A percentile compares a stretch with the other conserved stretches of the same genome.
phyloP scores from a whole-genome alignment of 1,139 yeast genomes.

The Blastobotrys aristatus region DNA sequence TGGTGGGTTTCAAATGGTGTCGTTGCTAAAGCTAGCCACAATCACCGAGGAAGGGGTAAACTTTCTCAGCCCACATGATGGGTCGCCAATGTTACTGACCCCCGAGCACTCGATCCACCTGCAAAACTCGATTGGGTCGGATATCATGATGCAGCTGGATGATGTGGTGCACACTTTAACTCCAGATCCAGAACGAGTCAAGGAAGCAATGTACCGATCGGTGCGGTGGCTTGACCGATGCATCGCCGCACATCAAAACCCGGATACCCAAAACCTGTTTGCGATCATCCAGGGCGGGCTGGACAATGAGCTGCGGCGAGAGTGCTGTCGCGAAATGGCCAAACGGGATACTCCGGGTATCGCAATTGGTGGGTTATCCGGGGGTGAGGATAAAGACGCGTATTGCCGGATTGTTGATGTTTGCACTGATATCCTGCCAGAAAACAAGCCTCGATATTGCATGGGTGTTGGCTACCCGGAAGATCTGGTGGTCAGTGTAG shows the following conservation, averaged over 20 bases:
- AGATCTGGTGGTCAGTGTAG: conserved; percentile 42
- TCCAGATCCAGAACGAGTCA: conserved; percentile 38
- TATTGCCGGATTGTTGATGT: conserved; percentile 38
- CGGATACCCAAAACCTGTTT: conserved; percentile 41
- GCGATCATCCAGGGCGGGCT: conserved; percentile 46
- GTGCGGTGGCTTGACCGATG: conserved; percentile 44
- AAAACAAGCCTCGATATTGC: conserved; percentile 41
- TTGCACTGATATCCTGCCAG: conserved; percentile 41
- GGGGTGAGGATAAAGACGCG: conserved; percentile 41
- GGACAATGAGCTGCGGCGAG: conserved; percentile 36
- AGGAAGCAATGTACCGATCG: conserved; percentile 43
- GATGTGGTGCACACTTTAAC: conserved; percentile 43
- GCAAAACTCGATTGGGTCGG: conserved; percentile 43
- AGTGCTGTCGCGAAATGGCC: conserved; percentile 41
- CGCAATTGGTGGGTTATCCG: conserved; percentile 44
- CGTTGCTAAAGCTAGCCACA: conserved; percentile 41
- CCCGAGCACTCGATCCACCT: conserved; percentile 44
- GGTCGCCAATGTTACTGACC: conserved; percentile 42
- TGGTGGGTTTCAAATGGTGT: conserved; percentile 46
- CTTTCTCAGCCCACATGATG: conserved; percentile 43
- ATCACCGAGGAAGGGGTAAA: conserved; percentile 44
- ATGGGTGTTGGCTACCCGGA: conserved; percentile 48
- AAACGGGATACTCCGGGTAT: conserved; percentile 44
- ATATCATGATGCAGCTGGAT: conserved; percentile 44
- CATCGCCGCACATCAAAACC: conserved; percentile 41